Evolutionary conservation across 2,329 filamentous ascomycete species (phyloP), one percentile per base, ranked within the genome.

Genomic region (Fusarium albidum): DNA sequence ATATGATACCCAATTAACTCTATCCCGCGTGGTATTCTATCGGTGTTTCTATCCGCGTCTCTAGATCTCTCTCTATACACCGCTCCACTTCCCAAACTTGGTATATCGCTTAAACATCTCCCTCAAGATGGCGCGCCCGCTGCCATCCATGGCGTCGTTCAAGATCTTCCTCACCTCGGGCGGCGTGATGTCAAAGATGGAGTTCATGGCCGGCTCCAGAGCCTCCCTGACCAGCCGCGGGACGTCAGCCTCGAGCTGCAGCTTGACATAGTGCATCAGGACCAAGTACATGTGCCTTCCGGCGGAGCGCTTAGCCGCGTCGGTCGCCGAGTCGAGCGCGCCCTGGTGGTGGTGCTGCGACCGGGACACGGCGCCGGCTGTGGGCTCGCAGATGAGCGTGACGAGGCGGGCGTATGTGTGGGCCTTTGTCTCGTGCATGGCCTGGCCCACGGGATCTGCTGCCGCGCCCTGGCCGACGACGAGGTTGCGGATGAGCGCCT

Each of bases 1-100:
- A 21, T 39, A 7, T 59, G 52, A 66, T 65, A 61, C 54, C 61
- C 58, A 57, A 56, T 45, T 46, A 54, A 45, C 49, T 54, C 52
- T 55, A 49, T 45, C 44, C n/a, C 15, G 39, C 25, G 7, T 59
- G 57, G 56, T 66, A 61, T 67, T n/a, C n/a, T n/a, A n/a, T n/a
- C n/a, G n/a, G n/a, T n/a, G n/a, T n/a, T n/a, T n/a, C 49, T 52
- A 53, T 59, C 43, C 49, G 39, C 32, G 43, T 45, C 43, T 62
- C 38, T 44, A 48, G 47, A 9, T 25, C 25, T 37, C 44, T 37
- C 44, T 60, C 70, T 76, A 85, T 18, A 85, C 77, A 28, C 83
- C 83, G 44, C 73, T 84, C 84, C 85, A 87, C 75, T 85, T 86
- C 34, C 84, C 84, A 74, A 86, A 87, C 71, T 79, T 83, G 67